Conservation (phyloP, 495 filamentous ascomycete species). For the Jackrogersella multiformis region DNA sequence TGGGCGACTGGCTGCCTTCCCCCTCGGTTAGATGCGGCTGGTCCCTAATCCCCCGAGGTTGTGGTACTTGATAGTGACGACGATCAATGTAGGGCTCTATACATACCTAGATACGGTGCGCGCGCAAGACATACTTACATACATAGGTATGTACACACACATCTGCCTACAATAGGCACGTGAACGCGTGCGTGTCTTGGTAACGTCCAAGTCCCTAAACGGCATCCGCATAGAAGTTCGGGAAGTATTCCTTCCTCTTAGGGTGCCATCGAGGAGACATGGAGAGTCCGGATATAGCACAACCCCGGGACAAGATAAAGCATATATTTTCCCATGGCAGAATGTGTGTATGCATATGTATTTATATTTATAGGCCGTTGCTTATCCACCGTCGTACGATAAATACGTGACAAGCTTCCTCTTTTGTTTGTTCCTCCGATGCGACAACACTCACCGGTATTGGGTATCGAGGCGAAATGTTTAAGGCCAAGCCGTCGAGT, state of each 20-base stretch:
- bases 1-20: neutral
- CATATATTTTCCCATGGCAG: slow-evolving; percentile 12
- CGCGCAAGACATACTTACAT: slow-evolving; percentile 34
- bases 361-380: neutral
- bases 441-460: slow-evolving; percentile 1
- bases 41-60: slow-evolving; percentile 19
- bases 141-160: neutral
- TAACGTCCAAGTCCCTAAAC: slow-evolving; percentile 12
- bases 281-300: neutral
- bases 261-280: slow-evolving; percentile 3
- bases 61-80: slow-evolving; percentile 16
- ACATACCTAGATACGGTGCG: slow-evolving; percentile 21
- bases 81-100: neutral
- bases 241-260: slow-evolving; percentile 38
- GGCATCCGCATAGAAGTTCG: slow-evolving; percentile 41
- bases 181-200: slow-evolving; percentile 20
- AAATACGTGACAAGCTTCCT: slow-evolving; percentile 3
- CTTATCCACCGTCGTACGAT: neutral
- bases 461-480: neutral
- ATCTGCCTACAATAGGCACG: neutral
- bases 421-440: neutral
- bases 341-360: slow-evolving; percentile 1
- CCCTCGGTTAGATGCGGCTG: slow-evolving; percentile 35
- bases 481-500: neutral
- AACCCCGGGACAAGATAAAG: slow-evolving; percentile 11